phyloP scores from a whole-genome alignment of 441 rosid species.

The Aquilaria agallochum region DNA sequence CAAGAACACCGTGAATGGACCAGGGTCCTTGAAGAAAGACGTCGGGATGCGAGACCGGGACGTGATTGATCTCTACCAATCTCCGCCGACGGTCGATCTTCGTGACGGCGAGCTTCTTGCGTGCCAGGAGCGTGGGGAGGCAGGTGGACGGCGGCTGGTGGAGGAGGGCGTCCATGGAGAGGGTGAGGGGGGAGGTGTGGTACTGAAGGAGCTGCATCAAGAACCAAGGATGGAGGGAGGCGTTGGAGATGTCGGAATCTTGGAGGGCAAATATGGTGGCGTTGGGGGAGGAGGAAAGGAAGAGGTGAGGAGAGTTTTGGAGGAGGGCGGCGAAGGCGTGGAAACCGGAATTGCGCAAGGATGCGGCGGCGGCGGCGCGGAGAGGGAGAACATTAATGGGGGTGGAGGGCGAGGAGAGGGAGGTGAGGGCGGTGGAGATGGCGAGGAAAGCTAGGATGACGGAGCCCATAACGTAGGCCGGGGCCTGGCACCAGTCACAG shows the following conservation, averaged over 20 bases:
- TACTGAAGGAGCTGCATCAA: constrained; percentile 62
- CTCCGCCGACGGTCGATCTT: constrained; percentile 29
- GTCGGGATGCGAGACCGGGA: constrained; percentile 57
- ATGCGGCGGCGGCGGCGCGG: constrained; percentile 45
- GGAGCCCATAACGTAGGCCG: constrained; percentile 55
- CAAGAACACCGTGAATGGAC: constrained; percentile 67
- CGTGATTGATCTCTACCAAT: constrained; percentile 52
- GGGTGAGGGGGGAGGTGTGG: constrained; percentile 50
- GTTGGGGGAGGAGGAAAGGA: constrained; percentile 48
- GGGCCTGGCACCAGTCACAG: constrained; percentile 41
- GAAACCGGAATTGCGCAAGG: constrained; percentile 57
- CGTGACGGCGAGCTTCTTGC: constrained; percentile 49
- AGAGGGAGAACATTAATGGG: constrained; percentile 27
- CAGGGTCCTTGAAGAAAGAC: constrained; percentile 55
- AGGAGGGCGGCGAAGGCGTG: constrained; percentile 56
- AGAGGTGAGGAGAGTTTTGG: constrained; percentile 52
- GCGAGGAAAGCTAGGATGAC: constrained; percentile 64
- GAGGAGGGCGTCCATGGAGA: constrained; percentile 49
- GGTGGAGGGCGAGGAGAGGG: constrained; percentile 21
- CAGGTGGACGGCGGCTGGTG: constrained; percentile 41
- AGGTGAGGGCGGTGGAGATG: constrained; percentile 49
- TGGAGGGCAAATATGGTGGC: constrained; percentile 68
- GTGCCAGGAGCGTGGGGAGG: constrained; percentile 50
- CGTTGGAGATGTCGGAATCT: constrained; percentile 47
- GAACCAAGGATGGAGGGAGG: constrained; percentile 44